Evolutionary conservation across 2,329 filamentous ascomycete species (phyloP).

Genomic region (Shiraia sp.): DNA sequence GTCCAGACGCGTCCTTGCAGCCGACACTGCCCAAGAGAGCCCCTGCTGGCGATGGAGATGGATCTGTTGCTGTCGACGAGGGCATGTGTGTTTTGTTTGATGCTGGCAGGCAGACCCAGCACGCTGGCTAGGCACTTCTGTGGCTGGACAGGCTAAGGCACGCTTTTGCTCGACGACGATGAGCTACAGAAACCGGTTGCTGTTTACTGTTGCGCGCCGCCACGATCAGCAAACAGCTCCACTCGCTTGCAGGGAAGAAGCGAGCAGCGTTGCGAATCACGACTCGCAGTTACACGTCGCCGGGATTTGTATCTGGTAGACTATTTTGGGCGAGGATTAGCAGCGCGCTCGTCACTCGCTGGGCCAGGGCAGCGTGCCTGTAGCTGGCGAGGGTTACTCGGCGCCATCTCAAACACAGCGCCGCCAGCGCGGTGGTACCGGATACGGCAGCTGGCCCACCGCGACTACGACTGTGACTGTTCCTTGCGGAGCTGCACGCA

Average conservation of each 20-base stretch:
- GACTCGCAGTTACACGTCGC: constrained; percentile 19
- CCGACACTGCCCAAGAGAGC: too few species aligned
- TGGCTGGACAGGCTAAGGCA: constrained; percentile 29
- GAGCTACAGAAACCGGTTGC: constrained; percentile 31
- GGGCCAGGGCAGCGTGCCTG: constrained; percentile 29
- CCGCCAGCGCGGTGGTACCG: constrained; percentile 27
- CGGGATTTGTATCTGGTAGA: constrained; percentile 30
- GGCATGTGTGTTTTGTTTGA: too few species aligned
- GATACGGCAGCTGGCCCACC: constrained; percentile 21
- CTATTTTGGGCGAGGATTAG: constrained; percentile 36
- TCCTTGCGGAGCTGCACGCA: constrained; percentile 3
- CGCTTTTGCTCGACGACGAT: constrained; percentile 25
- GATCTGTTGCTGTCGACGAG: too few species aligned
- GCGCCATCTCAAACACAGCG: constrained; percentile 22
- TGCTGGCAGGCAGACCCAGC: too few species aligned
- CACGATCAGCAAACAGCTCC: constrained; percentile 46
- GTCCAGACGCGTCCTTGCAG: too few species aligned
- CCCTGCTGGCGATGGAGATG: too few species aligned
- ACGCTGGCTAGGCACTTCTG: constrained; percentile 17
- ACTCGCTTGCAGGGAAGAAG: constrained; percentile 37
- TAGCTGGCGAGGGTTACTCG: constrained; percentile 30
- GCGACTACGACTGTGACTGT: constrained; percentile 3
- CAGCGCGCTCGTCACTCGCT: constrained; percentile 25
- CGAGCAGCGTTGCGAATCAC: constrained; percentile 39
- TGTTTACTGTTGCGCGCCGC: constrained; percentile 26